Percentiles rank a stretch among this genome's conserved stretches.
Evolutionary conservation across 495 filamentous ascomycete species (phyloP).

Genomic region (Letharia lupina): DNA sequence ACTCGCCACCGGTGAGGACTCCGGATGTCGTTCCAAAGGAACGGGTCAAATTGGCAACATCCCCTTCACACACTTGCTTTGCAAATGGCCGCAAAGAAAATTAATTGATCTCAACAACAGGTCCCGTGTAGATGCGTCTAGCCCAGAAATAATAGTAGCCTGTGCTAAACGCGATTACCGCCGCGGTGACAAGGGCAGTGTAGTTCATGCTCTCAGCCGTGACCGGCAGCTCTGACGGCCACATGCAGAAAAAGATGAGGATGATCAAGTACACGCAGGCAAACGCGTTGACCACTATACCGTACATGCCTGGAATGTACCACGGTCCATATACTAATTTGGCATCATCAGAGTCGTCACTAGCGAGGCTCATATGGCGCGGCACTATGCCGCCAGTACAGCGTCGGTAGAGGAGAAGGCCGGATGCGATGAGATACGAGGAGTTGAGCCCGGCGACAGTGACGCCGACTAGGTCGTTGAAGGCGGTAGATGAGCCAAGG

Average conservation of each 20-base stretch:
- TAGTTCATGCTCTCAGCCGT: slow-evolving; percentile 10
- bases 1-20: not conserved
- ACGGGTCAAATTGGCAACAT: not conserved
- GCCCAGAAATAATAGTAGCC: not conserved
- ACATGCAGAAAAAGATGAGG: slow-evolving; percentile 13
- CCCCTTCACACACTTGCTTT: too few relatives aligned
- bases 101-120: slow-evolving; percentile 4
- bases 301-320: slow-evolving; percentile 1
- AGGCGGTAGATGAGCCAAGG: slow-evolving; percentile 40
- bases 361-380: not conserved
- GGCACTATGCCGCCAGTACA: not conserved
- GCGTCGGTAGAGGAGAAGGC: slow-evolving; percentile 9
- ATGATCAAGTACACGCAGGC: slow-evolving; percentile 1
- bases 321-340: slow-evolving; percentile 12
- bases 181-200: not conserved
- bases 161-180: not conserved
- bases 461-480: slow-evolving; percentile 32
- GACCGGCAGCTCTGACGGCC: slow-evolving; percentile 7
- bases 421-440: slow-evolving; percentile 30
- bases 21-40: not conserved
- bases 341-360: not conserved
- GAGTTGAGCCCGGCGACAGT: slow-evolving; percentile 29
- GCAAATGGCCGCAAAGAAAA: not conserved
- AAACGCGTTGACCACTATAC: slow-evolving; percentile 6
- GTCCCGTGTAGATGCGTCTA: slow-evolving; percentile 2